Conservation (phyloP, 225 moss, liverwort and hornwort genomes). For the Sphagnum tenellum region DNA sequence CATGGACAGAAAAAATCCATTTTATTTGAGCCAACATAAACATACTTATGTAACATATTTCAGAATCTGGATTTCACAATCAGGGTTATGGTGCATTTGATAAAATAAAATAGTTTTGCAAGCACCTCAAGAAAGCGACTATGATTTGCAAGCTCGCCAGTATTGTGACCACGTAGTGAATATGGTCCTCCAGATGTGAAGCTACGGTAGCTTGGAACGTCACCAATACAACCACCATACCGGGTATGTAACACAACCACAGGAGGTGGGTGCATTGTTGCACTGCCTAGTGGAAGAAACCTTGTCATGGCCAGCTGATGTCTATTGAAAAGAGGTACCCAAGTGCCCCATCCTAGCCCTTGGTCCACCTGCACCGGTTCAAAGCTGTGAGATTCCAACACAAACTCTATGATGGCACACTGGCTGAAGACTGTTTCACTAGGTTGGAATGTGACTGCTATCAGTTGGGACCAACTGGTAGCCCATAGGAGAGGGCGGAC, state of each 20-base stretch:
- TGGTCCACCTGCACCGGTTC: conserved; percentile 44
- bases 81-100: no score
- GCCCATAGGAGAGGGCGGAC: background rate
- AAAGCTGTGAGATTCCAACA: no score
- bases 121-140: conserved; percentile 53
- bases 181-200: conserved; percentile 63
- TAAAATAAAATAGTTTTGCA: no score
- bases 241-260: conserved; percentile 42
- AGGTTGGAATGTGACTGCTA: no score
- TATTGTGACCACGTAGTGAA: conserved; percentile 44
- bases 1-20: no score
- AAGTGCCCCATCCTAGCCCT: conserved; percentile 42
- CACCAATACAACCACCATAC: conserved; percentile 54
- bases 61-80: no score
- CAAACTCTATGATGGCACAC: no score
- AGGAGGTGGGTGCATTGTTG: conserved; percentile 22
- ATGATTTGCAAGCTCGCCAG: conserved; percentile 45
- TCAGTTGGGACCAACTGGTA: no score
- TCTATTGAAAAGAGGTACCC: conserved; percentile 45
- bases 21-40: no score
- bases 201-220: conserved; percentile 42
- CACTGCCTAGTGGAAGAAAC: conserved; percentile 27
- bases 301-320: conserved; percentile 51
- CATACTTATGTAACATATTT: no score
- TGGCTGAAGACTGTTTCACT: no score